Percentiles rank a stretch among this genome's conserved stretches.
phyloP scores from a whole-genome alignment of 1,284 basidiomycete species.

The Athelia sp. region DNA sequence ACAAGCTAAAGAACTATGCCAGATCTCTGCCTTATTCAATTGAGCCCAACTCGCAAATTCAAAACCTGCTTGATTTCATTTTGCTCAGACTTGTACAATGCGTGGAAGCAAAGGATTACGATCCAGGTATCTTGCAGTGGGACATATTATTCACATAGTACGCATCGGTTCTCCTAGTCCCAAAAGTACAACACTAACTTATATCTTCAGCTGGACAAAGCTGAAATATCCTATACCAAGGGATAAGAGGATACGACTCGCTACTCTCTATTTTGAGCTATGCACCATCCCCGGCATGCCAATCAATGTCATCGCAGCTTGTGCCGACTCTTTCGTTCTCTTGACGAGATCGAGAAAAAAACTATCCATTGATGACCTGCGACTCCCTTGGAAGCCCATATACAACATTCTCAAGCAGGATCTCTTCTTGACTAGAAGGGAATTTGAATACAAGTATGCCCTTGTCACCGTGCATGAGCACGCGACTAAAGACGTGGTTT shows the following conservation, averaged over 20 bases:
- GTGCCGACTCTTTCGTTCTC: conserved; percentile 51
- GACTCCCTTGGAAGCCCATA: conserved; percentile 86
- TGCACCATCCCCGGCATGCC: conserved; percentile 62
- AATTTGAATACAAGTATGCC: conserved; percentile 73
- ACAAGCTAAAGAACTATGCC: conserved; percentile 57
- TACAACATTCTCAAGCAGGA: conserved; percentile 80
- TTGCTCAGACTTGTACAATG: conserved; percentile 63
- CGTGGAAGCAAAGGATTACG: conserved; percentile 77
- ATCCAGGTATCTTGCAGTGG: conserved; percentile 75
- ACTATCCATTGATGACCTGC: conserved; percentile 75
- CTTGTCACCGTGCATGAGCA: conserved; percentile 9
- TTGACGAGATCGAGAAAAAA: conserved; percentile 69
- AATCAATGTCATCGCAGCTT: conserved; percentile 49
- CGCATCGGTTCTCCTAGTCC: conserved; percentile 21
- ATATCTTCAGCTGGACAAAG: conserved; percentile 60
- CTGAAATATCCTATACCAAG: conserved; percentile 85
- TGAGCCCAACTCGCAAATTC: conserved; percentile 79
- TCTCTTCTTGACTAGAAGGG: conserved; percentile 78
- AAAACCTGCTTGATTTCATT: conserved; percentile 76
- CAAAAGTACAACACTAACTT: not conserved
- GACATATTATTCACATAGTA: conserved; percentile 74
- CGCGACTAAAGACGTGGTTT: not conserved
- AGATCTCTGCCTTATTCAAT: conserved; percentile 74
- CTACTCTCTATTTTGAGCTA: conserved; percentile 76
- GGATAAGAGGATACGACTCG: conserved; percentile 70